Conservation (phyloP, 148 eudicot genomes). For the Camellia japonica region DNA sequence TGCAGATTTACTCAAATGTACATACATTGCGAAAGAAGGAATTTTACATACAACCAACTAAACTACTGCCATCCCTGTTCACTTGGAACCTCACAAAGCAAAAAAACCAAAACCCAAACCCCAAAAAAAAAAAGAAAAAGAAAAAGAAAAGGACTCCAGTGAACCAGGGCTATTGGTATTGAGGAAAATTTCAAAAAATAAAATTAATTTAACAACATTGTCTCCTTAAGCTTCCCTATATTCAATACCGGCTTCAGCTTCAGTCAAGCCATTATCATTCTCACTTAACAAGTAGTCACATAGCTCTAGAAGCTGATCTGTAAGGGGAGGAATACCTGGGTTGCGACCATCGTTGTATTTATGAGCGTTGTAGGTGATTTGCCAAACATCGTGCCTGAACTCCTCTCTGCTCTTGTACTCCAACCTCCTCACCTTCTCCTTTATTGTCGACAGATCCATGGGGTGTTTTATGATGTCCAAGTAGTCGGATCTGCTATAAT, state of each 20-base stretch:
- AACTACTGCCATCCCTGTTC: background rate
- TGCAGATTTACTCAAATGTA: slow-evolving; percentile 21
- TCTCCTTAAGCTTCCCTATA: slow-evolving; percentile 12
- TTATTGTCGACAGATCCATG: slow-evolving; percentile 89
- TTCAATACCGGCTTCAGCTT: slow-evolving; percentile 72
- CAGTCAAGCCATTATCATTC: slow-evolving; percentile 41
- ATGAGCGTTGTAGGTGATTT: slow-evolving; percentile 75
- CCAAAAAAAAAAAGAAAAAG: too few relatives aligned
- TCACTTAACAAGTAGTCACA: slow-evolving; percentile 68
- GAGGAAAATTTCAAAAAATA: background rate
- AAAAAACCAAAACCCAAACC: background rate
- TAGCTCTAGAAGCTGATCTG: slow-evolving; percentile 76
- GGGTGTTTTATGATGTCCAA: slow-evolving; percentile 51
- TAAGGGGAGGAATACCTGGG: slow-evolving; percentile 95
- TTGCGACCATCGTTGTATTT: slow-evolving; percentile 71
- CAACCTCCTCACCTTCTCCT: slow-evolving; percentile 68
- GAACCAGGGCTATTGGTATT: background rate
- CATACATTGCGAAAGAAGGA: background rate
- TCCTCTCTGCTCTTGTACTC: slow-evolving; percentile 67
- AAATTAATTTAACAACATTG: slow-evolving; percentile 2
- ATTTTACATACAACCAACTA: slow-evolving; percentile 7
- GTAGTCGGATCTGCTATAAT: too few relatives aligned
- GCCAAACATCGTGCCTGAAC: slow-evolving; percentile 89
- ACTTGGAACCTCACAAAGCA: background rate
- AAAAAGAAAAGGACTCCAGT: background rate